phyloP scores from a whole-genome alignment of 805 yeast species.

The Candida ponderosae region DNA sequence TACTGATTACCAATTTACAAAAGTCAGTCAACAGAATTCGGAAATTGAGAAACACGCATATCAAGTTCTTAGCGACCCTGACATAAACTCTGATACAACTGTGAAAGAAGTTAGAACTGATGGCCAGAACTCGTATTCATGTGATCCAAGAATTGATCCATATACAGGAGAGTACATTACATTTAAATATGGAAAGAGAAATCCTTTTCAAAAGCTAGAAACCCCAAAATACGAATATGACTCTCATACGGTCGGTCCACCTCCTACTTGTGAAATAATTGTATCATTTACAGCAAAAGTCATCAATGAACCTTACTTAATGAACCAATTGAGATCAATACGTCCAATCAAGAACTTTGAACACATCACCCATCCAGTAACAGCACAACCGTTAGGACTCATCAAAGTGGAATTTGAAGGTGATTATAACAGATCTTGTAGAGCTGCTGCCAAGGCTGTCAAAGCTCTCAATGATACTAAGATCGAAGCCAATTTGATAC shows the following conservation, averaged over 20 bases:
- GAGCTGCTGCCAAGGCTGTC: constrained; percentile 38
- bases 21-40: not conserved
- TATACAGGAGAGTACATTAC: constrained; percentile 4
- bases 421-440: constrained; percentile 32
- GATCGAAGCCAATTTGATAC: constrained; percentile 45
- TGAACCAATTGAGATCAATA: constrained; percentile 48
- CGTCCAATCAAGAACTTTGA: constrained; percentile 59
- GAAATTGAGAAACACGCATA: constrained; percentile 5
- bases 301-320: constrained; percentile 35
- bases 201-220: too few relatives aligned
- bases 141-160: not conserved
- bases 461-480: constrained; percentile 31
- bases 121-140: not conserved
- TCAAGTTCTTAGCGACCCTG: constrained; percentile 8
- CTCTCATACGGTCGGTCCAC: constrained; percentile 64
- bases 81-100: constrained; percentile 13
- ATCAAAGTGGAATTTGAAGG: constrained; percentile 59
- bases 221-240: constrained; percentile 34
- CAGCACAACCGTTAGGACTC: constrained; percentile 75
- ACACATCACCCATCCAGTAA: constrained; percentile 58
- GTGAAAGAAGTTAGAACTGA: constrained; percentile 1
- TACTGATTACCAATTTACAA: not conserved
- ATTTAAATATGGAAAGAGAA: constrained; percentile 24
- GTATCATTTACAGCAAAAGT: constrained; percentile 58
- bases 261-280: constrained; percentile 64